Base-by-base conservation (phyloP, 306 rosid genomes). In the Medicago arabica region DNA sequence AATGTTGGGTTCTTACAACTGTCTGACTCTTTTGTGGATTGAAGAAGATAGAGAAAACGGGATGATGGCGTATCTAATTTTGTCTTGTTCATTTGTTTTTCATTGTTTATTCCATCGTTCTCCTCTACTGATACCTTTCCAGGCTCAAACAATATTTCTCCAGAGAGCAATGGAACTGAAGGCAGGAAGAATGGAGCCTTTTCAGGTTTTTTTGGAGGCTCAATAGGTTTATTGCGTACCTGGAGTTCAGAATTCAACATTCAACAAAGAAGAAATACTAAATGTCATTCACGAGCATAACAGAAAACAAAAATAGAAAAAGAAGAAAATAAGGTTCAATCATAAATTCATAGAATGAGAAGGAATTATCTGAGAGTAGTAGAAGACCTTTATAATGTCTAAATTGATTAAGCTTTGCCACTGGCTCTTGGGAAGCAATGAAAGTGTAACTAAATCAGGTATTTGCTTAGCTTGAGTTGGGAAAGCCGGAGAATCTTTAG, bases 121-220 rank as follows among this genome's bases (percentile, higher is more conserved):
- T 88, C 95, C 21, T 77, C 77, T 43, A 72, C 83, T 11, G 85
- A 77, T 43, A 82, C 63, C 60, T 88, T 80, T 53, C 77, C 81
- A 69, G 96, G 85, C 82, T 89, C 95, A 47, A 95, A 95, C 68
- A 86, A 74, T 81, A 95, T 92, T 81, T 92, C 97, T 49, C 98
- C 97, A 18, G 98, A 90, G 57, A 95, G 74, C 54, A 90, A 83
- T 25, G 97, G 97, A 80, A 90, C 82, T 5, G 97, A 86, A 72
- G 98, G 96, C 85, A 95, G 75, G 86, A 92, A 95, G 88, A 95
- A 95, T 40, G 98, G 97, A 82, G 96, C 97, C 84, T 87, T 90
- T 80, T 92, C 98, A 0, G 98, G 98, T 84, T 92, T 95, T 83
- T 92, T 95, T 12, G 97, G 97, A 50, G 96, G 97, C 71, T 95